phyloP scores from a whole-genome alignment of 306 rosid species.

The Cicer pinnatifidum region DNA sequence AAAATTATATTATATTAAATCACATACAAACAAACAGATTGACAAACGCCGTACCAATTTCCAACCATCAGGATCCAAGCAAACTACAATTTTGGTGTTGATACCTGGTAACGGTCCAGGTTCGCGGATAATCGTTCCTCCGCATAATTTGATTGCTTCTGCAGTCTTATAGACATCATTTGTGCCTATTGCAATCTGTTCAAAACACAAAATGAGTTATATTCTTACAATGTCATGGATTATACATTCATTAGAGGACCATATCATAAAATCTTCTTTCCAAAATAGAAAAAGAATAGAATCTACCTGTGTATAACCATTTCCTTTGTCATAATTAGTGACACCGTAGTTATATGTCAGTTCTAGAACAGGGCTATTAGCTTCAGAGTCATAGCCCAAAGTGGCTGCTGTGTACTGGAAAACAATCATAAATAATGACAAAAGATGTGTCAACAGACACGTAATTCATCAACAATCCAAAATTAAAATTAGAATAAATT shows the following conservation, averaged over 20 bases:
- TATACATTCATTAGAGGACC: background rate
- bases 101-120: constrained; percentile 95
- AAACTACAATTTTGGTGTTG: constrained; percentile 87
- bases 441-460: background rate
- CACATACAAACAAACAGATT: constrained; percentile 32
- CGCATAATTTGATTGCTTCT: constrained; percentile 75
- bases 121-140: constrained; percentile 83
- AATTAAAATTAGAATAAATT: no score
- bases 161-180: constrained; percentile 88
- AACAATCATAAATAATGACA: constrained; percentile 28
- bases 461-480: constrained; percentile 9
- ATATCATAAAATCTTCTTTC: constrained; percentile 8
- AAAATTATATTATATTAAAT: background rate
- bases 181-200: constrained; percentile 88
- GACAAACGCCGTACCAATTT: constrained; percentile 67
- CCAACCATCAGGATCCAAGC: constrained; percentile 98
- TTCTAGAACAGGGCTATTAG: constrained; percentile 73
- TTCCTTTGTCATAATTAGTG: constrained; percentile 83
- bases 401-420: constrained; percentile 67
- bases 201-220: constrained; percentile 41
- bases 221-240: constrained; percentile 24
- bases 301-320: constrained; percentile 83
- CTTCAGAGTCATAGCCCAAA: constrained; percentile 89
- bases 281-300: constrained; percentile 32
- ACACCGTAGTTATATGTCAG: constrained; percentile 87